Evolutionary conservation across 2,329 filamentous ascomycete genomes (phyloP), one percentile per base, ranked within the genome.

Genomic region (Fusarium avenaceum): DNA sequence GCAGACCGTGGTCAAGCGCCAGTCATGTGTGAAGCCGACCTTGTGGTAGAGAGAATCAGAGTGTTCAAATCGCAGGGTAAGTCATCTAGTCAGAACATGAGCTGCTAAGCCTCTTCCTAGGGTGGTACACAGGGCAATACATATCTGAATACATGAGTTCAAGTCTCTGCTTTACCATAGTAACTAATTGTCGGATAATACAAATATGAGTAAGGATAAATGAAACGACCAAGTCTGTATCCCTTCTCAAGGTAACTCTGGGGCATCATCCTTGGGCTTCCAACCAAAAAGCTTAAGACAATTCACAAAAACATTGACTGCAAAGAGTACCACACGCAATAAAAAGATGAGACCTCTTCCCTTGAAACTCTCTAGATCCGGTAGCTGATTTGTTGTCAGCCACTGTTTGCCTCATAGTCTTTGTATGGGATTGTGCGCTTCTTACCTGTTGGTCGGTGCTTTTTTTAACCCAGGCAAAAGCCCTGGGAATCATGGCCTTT

Each of bases 371-470:
- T 57, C 50, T 15, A 57, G 22, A 8, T 56, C 49, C 0, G 55
- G 55, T 1, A 57, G 14, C 55, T 57, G 10, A 14, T 32, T 2
- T 13, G 1, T 13, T 0, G 0, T 24, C 7, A 24, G 24, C 8
- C 0, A 3, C 0, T 3, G 6, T 57, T 10, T 39, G 50, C 22
- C 17, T 6, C 4, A 3, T 11, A 1, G 14, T 8, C 1, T 1
- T 17, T 2, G 4, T 11, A 6, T 6, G 4, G 17, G 7, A 9
- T 13, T 7, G 6, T 4, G 4, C 9, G 7, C 22, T 8, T 6
- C 40, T 5, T 30, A 32, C 54, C 22, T 57, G 38, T 1, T 57
- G 54, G 9, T 24, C 43, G 0, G 26, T 55, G 4, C 54, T 57
- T 4, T 57, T 57, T 6, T 38, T 55, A 0, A 55, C 48, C 48